Conservation (phyloP, 805 yeast genomes). For the Candida insectalens region DNA sequence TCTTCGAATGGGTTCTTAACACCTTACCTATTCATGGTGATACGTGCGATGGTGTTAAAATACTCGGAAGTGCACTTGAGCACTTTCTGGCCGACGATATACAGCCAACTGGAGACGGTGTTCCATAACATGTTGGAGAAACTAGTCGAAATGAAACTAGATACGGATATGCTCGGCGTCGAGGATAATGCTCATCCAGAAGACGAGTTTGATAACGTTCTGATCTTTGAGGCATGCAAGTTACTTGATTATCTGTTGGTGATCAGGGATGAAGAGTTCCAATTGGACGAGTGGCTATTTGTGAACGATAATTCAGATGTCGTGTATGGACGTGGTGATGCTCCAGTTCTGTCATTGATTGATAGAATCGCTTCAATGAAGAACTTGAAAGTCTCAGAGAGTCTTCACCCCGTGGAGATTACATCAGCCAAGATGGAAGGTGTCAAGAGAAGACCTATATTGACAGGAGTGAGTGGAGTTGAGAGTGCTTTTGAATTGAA, state of each 20-base stretch:
- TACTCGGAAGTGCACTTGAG: constrained; percentile 56
- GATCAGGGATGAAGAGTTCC: constrained; percentile 67
- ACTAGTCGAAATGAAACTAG: constrained; percentile 8
- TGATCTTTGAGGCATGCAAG: constrained; percentile 58
- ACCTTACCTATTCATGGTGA: constrained; percentile 40
- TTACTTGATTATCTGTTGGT: constrained; percentile 66
- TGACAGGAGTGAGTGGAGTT: constrained; percentile 32
- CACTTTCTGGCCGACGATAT: constrained; percentile 61
- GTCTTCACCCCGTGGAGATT: constrained; percentile 12
- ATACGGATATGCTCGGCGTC: constrained; percentile 5
- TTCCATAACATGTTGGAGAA: constrained; percentile 30
- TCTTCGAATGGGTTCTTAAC: constrained; percentile 22
- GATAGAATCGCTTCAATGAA: constrained; percentile 23
- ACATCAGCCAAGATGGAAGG: constrained; percentile 4
- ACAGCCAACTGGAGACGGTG: constrained; percentile 47
- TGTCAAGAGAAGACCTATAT: constrained; percentile 31
- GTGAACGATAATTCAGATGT: constrained; percentile 45
- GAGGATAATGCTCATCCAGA: constrained; percentile 2
- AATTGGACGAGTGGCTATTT: constrained; percentile 76
- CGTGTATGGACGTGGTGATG: constrained; percentile 14
- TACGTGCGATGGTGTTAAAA: constrained; percentile 57
- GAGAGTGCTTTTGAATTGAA: constrained; percentile 38
- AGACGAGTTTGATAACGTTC: constrained; percentile 26
- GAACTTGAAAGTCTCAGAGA: constrained; percentile 11
- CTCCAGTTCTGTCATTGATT: constrained; percentile 27